Conservation (phyloP, 2,329 filamentous ascomycete genomes). For the Fusarium verticillioides region DNA sequence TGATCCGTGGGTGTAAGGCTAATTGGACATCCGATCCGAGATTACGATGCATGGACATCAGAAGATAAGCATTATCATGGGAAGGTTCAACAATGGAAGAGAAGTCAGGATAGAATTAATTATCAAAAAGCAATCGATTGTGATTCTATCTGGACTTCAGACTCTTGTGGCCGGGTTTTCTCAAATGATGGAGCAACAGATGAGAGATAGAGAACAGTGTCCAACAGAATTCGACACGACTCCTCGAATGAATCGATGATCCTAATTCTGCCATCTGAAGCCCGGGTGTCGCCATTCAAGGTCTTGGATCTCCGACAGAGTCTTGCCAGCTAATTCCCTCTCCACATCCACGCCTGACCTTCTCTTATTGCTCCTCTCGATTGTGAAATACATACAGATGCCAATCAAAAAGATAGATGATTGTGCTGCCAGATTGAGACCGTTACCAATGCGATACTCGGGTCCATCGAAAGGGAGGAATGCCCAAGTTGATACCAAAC, state of each 20-base stretch:
- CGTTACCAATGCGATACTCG: not conserved
- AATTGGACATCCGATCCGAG: not conserved
- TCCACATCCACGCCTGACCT: not conserved
- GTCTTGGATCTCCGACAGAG: not conserved
- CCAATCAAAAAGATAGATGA: not conserved
- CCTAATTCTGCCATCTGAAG: not conserved
- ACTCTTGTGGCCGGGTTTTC: not conserved
- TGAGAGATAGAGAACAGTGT: no score
- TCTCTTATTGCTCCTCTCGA: not conserved
- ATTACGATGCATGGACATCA: no score
- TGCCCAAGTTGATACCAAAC: not conserved
- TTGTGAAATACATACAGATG: not conserved
- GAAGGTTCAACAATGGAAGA: not conserved
- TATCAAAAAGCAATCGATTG: no score
- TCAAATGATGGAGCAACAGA: not conserved
- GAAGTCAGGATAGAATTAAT: rapidly evolving
- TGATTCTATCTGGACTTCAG: not conserved
- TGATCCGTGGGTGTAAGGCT: not conserved
- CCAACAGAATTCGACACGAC: rapidly evolving
- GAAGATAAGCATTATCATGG: not conserved
- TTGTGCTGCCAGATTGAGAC: not conserved
- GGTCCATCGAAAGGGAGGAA: not conserved
- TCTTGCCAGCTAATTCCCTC: not conserved
- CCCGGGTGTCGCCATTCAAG: not conserved
- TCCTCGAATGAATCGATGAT: not conserved